Evolutionary conservation across 2,329 filamentous ascomycete species (phyloP).

Genomic region (Drechslera avenae): DNA sequence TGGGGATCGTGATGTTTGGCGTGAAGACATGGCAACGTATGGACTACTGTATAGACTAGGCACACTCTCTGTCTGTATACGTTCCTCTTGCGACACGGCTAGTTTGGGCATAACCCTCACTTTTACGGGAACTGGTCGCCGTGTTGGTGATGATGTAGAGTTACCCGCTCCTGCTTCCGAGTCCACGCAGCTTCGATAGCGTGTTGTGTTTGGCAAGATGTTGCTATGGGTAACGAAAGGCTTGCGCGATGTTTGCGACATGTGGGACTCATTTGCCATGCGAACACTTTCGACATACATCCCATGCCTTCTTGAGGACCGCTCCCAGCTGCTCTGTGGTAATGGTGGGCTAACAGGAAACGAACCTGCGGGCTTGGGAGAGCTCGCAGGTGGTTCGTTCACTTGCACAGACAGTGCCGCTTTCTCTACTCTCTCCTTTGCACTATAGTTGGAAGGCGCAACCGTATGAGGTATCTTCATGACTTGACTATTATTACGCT

Average conservation of each 20-base stretch:
- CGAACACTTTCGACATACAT: conserved; percentile 4
- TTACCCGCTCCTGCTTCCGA: conserved; percentile 16
- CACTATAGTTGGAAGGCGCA: too few species aligned
- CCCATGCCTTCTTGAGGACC: background rate
- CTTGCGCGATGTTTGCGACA: conserved; percentile 21
- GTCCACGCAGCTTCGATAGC: conserved; percentile 12
- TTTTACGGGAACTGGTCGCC: conserved; percentile 23
- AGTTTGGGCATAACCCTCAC: conserved; percentile 27
- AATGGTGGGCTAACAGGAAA: conserved; percentile 36
- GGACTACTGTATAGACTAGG: conserved; percentile 22
- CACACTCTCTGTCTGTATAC: conserved; percentile 22
- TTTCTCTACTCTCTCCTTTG: too few species aligned
- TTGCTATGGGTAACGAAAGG: conserved; percentile 7
- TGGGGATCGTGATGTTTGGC: conserved; percentile 19
- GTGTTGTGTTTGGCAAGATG: conserved; percentile 1
- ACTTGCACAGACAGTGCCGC: conserved; percentile 6
- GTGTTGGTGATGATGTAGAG: conserved; percentile 8
- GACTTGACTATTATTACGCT: conserved; percentile 23
- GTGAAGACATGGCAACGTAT: background rate
- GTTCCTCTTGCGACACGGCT: conserved; percentile 1
- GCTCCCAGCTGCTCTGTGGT: conserved; percentile 23
- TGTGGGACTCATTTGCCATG: conserved; percentile 12
- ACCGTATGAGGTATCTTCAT: too few species aligned
- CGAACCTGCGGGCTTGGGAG: conserved; percentile 27
- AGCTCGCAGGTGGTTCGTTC: conserved; percentile 14